Conservation (phyloP, 805 yeast genomes). For the Cyberlindnera lachancei region DNA sequence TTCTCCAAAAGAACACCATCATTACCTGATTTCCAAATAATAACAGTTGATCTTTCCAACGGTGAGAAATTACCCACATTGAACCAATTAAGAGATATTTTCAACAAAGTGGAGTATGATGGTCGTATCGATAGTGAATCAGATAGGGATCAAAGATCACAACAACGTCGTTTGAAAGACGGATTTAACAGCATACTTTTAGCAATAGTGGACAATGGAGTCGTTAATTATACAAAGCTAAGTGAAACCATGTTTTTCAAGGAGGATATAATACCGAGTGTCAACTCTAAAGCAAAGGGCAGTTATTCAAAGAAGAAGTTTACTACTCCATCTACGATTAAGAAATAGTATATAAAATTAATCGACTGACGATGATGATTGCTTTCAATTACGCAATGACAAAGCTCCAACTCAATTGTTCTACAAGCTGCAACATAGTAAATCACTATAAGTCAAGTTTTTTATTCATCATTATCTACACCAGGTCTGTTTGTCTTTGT, state of each 20-base stretch:
- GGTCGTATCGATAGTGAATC: constrained; percentile 12
- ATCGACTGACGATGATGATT: no score
- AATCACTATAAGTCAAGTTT: constrained; percentile 71
- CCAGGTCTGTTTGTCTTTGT: constrained; percentile 61
- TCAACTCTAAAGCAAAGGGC: neutral
- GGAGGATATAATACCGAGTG: constrained; percentile 22
- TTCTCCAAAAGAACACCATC: constrained; percentile 69
- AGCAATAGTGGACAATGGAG: constrained; percentile 74
- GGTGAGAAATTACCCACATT: constrained; percentile 39
- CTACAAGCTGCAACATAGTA: constrained; percentile 74
- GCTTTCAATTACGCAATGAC: constrained; percentile 61
- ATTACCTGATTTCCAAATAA: constrained; percentile 66
- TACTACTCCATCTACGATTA: no score
- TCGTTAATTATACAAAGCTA: constrained; percentile 56
- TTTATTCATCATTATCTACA: constrained; percentile 63
- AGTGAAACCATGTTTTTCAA: constrained; percentile 41
- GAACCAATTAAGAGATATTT: constrained; percentile 31
- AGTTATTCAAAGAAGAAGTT: neutral
- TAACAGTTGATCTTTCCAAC: constrained; percentile 45
- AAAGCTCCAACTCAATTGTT: constrained; percentile 82
- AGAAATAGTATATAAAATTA: no score
- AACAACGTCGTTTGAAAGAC: constrained; percentile 32
- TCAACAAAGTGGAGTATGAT: constrained; percentile 10
- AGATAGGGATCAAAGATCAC: constrained; percentile 9
- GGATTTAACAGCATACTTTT: constrained; percentile 45